These are phyloP conservation scores for Myxozyma vanderwaltii DNA, from an alignment of 805 yeast genomes.

Conservation along the genomic window DNA sequence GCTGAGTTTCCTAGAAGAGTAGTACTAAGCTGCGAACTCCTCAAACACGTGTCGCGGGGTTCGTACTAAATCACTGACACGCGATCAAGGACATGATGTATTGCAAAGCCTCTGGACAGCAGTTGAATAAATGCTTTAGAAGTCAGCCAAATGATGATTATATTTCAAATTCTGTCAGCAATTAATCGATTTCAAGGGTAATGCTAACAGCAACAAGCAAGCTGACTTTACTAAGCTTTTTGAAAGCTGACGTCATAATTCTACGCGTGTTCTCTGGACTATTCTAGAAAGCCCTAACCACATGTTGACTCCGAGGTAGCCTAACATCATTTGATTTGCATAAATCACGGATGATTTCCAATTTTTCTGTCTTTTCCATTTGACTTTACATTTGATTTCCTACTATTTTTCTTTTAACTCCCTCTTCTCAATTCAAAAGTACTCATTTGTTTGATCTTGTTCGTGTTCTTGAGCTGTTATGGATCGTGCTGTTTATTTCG, in stretches of 20 bases:
- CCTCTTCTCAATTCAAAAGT: neutral
- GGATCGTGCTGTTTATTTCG: conserved; percentile 15
- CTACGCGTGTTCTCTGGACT: conserved; percentile 6
- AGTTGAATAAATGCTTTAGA: no score
- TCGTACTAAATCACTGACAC: no score
- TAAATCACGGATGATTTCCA: neutral
- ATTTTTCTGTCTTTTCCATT: neutral
- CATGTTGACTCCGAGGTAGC: neutral
- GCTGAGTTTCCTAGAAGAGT: no score
- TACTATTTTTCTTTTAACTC: neutral
- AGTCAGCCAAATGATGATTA: no score
- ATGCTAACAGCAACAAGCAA: no score
- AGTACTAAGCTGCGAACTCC: no score
- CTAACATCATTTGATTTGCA: neutral
- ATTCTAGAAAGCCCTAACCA: conserved; percentile 13
- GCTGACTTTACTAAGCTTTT: neutral
- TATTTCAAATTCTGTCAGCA: no score
- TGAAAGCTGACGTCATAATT: neutral
- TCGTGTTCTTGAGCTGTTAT: neutral
- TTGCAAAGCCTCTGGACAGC: no score
- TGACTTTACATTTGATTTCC: neutral
- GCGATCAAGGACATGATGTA: no score
- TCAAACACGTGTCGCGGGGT: no score
- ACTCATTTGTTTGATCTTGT: neutral
- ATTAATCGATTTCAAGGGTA: no score